These are phyloP conservation scores for Cercospora zeae-maydis DNA, from an alignment of 2,329 filamentous ascomycete species.

Conservation along the genomic window DNA sequence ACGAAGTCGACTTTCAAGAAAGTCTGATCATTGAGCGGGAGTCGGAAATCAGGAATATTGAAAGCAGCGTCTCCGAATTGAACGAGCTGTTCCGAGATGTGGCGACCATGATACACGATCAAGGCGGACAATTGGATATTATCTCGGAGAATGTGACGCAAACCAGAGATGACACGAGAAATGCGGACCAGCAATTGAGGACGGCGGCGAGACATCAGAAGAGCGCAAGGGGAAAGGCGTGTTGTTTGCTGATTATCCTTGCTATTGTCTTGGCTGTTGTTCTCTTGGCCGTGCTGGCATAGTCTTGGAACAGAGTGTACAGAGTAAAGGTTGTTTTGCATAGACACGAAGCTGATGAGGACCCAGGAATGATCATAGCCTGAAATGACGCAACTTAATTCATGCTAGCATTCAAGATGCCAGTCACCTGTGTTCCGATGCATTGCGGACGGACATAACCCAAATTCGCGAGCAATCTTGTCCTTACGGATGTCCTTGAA, in stretches of 20 bases:
- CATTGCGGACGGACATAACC: background rate
- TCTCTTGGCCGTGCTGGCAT: constrained; percentile 67
- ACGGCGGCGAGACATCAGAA: constrained; percentile 90
- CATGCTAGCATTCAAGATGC: background rate
- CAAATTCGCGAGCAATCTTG: background rate
- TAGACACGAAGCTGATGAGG: constrained; percentile 3
- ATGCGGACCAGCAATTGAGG: constrained; percentile 80
- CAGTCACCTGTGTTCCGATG: background rate
- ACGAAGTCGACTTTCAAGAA: constrained; percentile 97
- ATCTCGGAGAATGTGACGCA: constrained; percentile 86
- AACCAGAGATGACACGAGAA: constrained; percentile 74
- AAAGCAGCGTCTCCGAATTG: constrained; percentile 89
- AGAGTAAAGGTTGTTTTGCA: background rate
- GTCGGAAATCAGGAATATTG: constrained; percentile 94
- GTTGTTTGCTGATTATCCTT: constrained; percentile 83
- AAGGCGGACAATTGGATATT: constrained; percentile 81
- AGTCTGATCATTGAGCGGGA: constrained; percentile 93
- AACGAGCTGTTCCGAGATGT: constrained; percentile 97
- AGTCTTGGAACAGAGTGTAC: background rate
- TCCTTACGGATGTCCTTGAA: background rate
- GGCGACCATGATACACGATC: constrained; percentile 93
- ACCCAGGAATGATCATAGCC: background rate
- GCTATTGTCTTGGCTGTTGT: constrained; percentile 86
- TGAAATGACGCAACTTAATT: background rate
- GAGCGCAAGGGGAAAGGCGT: constrained; percentile 90